Percentiles rank a stretch among this genome's conserved stretches.
phyloP scores from a whole-genome alignment of 345 rosid genomes.

The Dovyalis caffra region DNA sequence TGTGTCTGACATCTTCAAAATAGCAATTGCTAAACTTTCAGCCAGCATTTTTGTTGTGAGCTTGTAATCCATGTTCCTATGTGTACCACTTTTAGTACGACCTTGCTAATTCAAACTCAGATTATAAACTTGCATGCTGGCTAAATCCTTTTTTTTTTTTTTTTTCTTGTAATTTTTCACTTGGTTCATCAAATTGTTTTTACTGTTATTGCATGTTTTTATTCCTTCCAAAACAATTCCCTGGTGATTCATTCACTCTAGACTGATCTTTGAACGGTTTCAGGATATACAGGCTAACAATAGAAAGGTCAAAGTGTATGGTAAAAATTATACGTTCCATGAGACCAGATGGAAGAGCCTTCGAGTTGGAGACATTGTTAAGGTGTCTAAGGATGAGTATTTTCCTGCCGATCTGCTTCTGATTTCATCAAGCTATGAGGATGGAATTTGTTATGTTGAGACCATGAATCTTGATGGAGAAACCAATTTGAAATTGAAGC shows the following conservation, averaged over 20 bases:
- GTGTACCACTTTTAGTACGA: too few species aligned
- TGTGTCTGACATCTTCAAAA: too few species aligned
- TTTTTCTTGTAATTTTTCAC: background rate
- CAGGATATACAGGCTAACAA: conserved; percentile 92
- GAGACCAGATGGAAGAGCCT: conserved; percentile 71
- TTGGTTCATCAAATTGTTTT: background rate
- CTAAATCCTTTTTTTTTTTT: background rate
- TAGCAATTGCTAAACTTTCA: too few species aligned
- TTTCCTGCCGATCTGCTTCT: conserved; percentile 92
- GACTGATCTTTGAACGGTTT: conserved; percentile 21
- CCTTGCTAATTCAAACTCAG: too few species aligned
- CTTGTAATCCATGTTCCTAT: too few species aligned
- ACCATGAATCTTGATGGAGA: conserved; percentile 97
- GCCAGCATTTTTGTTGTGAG: background rate
- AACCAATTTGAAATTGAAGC: conserved; percentile 80
- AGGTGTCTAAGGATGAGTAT: conserved; percentile 64
- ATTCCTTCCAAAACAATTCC: background rate
- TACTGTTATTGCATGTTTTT: background rate
- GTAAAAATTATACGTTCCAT: conserved; percentile 32
- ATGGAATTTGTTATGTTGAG: conserved; percentile 87
- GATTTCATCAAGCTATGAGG: conserved; percentile 73
- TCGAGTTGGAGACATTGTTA: conserved; percentile 75
- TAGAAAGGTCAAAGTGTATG: conserved; percentile 49
- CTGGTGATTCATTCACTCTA: background rate
- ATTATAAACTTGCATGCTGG: background rate